Evolutionary conservation across 495 filamentous ascomycete species (phyloP).

Genomic region (Xylaria bambusicola): DNA sequence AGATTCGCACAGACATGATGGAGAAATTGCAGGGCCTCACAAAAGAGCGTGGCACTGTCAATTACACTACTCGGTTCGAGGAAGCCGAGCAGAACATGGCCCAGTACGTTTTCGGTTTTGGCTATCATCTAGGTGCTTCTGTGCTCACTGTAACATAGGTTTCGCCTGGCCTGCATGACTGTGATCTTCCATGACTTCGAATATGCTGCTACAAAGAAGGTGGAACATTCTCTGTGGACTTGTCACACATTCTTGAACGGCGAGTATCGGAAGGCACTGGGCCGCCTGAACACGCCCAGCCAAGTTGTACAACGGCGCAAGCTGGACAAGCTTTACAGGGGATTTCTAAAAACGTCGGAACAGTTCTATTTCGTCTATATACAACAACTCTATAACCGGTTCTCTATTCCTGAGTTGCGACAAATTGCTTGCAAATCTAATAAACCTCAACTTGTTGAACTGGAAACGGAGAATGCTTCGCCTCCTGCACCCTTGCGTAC

Average conservation of each 20-base stretch:
- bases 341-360: slow-evolving; percentile 83
- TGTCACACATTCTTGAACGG: slow-evolving; percentile 75
- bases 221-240: slow-evolving; percentile 76
- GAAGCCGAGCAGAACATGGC: slow-evolving; percentile 32
- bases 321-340: slow-evolving; percentile 72
- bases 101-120: slow-evolving; percentile 26
- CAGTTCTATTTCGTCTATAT: slow-evolving; percentile 86
- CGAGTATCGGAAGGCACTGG: slow-evolving; percentile 66
- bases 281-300: slow-evolving; percentile 47
- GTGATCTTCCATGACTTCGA: slow-evolving; percentile 75
- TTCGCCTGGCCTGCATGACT: slow-evolving; percentile 68
- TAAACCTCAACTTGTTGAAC: slow-evolving; percentile 52
- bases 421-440: slow-evolving; percentile 68
- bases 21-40: slow-evolving; percentile 28
- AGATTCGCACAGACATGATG: slow-evolving; percentile 30
- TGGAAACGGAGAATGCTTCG: slow-evolving; percentile 40
- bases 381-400: slow-evolving; percentile 72
- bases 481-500: slow-evolving; percentile 51
- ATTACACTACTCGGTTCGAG: slow-evolving; percentile 33
- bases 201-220: slow-evolving; percentile 60
- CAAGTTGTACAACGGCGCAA: slow-evolving; percentile 77
- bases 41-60: slow-evolving; percentile 26
- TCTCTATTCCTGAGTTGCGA: slow-evolving; percentile 70
- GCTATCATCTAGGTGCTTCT: slow-evolving; percentile 12
- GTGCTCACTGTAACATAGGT: slow-evolving; percentile 50